Base-by-base conservation (phyloP, 1,284 basidiomycete species). In the Papiliotrema nemorosa region DNA sequence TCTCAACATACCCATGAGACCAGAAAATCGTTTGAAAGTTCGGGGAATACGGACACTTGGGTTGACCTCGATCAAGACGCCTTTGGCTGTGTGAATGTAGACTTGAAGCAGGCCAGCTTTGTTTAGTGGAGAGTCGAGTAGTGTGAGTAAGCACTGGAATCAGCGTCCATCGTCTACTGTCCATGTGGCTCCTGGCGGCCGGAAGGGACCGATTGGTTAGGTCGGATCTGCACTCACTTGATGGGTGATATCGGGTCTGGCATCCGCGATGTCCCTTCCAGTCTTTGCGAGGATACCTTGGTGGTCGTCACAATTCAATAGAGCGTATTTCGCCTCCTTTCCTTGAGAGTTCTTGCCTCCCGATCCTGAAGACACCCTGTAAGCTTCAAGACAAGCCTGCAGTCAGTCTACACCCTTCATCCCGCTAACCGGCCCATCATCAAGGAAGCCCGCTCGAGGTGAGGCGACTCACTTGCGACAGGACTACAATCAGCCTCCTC, bases 261-360 rank as follows among this genome's bases (percentile, higher is more conserved):
- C 94, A 75, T 97, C 93, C 20, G 96, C 93, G 61, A 98, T 98
- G 76, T 99, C 96, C 63, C 94, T 81, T 25, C 92, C 91, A 3
- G 93, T 97, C 77, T 97, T 97, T 6, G 96, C 94, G 53, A 99
- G 79, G 57, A 99, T 96, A 44, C 94, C 91, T 74, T 99, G 94
- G 76, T 98, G 94, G 65, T 99, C 94, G 73, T 99, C 94, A 76
- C 96, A 98, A 76, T 99, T 99, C 60, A 99, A 78, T 52, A 99
- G 78, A 16, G 92, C 92, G 74, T 97, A 97, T 77, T 97, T 97
- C 58, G 91, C 90, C 58, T 93, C 90, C 58, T 82, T 82, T 2
- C 76, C 80, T 34, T 76, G 70, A 4, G 70, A 66, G 40, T 74
- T 76, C 58, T 75, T 72, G 5, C 73, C 75, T n/a, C 74, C 73